phyloP scores from a whole-genome alignment of 768 basidiomycete species.

The Psilocybe cubensis region DNA sequence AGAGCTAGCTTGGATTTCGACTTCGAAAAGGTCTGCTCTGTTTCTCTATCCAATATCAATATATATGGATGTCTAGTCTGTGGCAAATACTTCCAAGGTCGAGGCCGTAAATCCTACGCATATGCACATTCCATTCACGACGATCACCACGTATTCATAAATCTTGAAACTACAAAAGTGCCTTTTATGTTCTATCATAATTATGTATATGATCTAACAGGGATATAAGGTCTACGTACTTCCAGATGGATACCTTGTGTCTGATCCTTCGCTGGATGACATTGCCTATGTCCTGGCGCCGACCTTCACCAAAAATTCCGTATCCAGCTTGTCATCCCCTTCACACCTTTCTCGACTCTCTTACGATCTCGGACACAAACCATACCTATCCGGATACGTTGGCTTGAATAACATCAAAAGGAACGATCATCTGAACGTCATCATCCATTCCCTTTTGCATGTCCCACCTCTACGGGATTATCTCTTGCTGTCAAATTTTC shows the following conservation, averaged over 20 bases:
- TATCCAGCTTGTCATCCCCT: conserved; percentile 59
- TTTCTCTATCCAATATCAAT: conserved; percentile 95
- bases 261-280: conserved; percentile 95
- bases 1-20: conserved; percentile 93
- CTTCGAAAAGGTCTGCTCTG: conserved; percentile 98
- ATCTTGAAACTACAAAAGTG: conserved; percentile 92
- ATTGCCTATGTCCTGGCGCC: conserved; percentile 91
- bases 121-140: conserved; percentile 98
- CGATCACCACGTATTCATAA: conserved; percentile 98
- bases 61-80: conserved; percentile 97
- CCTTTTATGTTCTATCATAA: conserved; percentile 21
- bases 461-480: conserved; percentile 88
- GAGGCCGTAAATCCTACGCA: conserved; percentile 92
- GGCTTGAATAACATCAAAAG: conserved; percentile 97
- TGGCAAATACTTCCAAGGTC: conserved; percentile 98
- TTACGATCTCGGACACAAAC: conserved; percentile 80
- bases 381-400: conserved; percentile 92
- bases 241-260: conserved; percentile 95
- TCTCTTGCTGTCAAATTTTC: conserved; percentile 76
- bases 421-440: conserved; percentile 97
- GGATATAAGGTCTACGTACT: conserved; percentile 88
- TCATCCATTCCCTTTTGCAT: conserved; percentile 93
- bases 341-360: conserved; percentile 70
- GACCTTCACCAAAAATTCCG: conserved; percentile 69
- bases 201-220: conserved; percentile 11